Conservation (phyloP, 2,329 filamentous ascomycete genomes). For the Ophiosphaerella narmari region DNA sequence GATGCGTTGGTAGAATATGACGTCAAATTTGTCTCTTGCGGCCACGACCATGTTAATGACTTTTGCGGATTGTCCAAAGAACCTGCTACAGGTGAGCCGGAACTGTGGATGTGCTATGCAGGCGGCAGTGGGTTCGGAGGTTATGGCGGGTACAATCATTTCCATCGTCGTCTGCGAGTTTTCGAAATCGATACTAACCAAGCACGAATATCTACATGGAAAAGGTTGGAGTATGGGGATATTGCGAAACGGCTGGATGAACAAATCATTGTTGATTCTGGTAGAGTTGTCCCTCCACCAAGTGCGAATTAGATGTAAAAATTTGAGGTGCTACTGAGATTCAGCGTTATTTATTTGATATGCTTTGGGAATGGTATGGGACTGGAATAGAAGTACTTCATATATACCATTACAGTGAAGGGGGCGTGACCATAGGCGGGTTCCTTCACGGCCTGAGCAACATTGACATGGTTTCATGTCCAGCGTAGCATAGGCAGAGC, state of each 20-base stretch:
- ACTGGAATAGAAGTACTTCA: too few species aligned
- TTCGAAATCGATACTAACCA: conserved; percentile 95
- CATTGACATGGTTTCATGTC: too few species aligned
- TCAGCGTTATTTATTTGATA: too few species aligned
- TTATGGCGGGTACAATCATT: conserved; percentile 89
- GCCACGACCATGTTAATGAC: conserved; percentile 96
- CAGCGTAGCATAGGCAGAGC: too few species aligned
- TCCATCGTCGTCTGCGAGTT: conserved; percentile 79
- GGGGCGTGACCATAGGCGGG: conserved; percentile 10
- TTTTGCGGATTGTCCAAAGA: conserved; percentile 74
- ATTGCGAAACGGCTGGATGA: conserved; percentile 60
- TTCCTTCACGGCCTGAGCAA: conserved; percentile 12
- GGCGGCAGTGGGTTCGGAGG: conserved; percentile 92
- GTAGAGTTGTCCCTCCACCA: conserved; percentile 48
- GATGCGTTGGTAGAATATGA: conserved; percentile 86
- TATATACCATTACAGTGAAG: conserved; percentile 13
- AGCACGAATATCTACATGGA: conserved; percentile 88
- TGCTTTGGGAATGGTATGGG: too few species aligned
- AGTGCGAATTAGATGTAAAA: conserved; percentile 8
- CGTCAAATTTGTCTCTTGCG: conserved; percentile 84
- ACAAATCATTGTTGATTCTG: conserved; percentile 65
- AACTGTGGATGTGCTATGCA: conserved; percentile 97
- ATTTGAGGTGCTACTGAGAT: too few species aligned
- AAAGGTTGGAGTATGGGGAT: conserved; percentile 74
- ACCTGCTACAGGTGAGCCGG: conserved; percentile 52